Evolutionary conservation across 805 yeast species (phyloP).

Genomic region (Candida pini): DNA sequence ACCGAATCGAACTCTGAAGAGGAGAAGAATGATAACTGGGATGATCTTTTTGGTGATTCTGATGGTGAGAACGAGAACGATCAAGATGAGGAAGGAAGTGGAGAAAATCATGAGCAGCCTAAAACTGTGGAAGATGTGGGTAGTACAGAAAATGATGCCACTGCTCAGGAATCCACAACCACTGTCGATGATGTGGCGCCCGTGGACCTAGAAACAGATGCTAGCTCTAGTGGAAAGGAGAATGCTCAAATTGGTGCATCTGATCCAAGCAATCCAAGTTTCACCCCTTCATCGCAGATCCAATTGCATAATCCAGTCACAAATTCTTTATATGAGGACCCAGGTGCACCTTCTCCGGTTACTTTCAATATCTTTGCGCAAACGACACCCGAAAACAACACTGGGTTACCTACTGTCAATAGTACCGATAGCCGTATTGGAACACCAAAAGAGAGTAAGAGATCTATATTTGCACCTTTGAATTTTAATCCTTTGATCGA

Average conservation of each 20-base stretch:
- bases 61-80: slow-evolving; percentile 10
- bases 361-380: slow-evolving; percentile 43
- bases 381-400: slow-evolving; percentile 20
- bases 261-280: slow-evolving; percentile 30
- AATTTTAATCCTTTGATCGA: slow-evolving; percentile 76
- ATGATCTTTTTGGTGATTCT: slow-evolving; percentile 26
- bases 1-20: slow-evolving; percentile 4
- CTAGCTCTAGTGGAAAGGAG: not conserved
- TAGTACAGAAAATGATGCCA: slow-evolving; percentile 1
- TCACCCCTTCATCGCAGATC: not conserved
- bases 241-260: slow-evolving; percentile 1
- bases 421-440: slow-evolving; percentile 10
- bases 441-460: slow-evolving; percentile 35
- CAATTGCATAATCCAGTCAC: slow-evolving; percentile 31
- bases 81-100: slow-evolving; percentile 15
- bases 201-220: not conserved
- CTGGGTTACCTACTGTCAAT: not conserved
- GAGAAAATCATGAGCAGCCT: slow-evolving; percentile 4
- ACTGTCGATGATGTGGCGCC: not conserved
- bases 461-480: slow-evolving; percentile 77
- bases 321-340: slow-evolving; percentile 62
- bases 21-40: slow-evolving; percentile 24
- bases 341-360: slow-evolving; percentile 78
- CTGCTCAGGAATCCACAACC: not conserved
- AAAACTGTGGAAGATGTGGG: slow-evolving; percentile 5